Evolutionary conservation across 2,329 filamentous ascomycete genomes (phyloP), one percentile per base, ranked within the genome.

Genomic region (Verticillium tricorpus): DNA sequence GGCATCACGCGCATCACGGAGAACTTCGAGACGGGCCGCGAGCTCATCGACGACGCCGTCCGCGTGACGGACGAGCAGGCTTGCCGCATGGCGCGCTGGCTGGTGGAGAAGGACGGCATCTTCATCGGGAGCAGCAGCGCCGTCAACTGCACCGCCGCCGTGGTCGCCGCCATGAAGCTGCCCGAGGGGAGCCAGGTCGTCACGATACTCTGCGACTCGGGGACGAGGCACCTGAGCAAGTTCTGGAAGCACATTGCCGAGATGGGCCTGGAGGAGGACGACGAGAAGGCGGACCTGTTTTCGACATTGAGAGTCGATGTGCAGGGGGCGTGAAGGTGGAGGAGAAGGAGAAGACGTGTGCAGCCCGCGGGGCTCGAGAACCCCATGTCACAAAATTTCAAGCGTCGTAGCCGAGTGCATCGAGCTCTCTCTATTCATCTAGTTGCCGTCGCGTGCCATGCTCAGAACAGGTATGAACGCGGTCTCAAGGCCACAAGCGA

Each of bases 41-140:
- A 94, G 70, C 77, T 97, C 61, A 86, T 99, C 60, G 92, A 97
- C 73, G 93, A 97, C 76, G 94, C 95, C 2, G 87, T 98, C 40
- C 86, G 89, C 63, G 92, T 99, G 15, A 91, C 87, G 2, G 96
- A 99, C 74, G 85, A 87, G 58, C 93, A 99, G 79, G 95, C 95
- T 14, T 87, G 91, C 73, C 84, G 83, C 60, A 99, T 99, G 95
- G 95, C 94, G n/a, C 83, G 92, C 65, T 98, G 93, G 92, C 78
- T 99, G 50, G 94, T 97, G 9, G 93, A 98, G 77, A 90, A 93
- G 66, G 95, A 99, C 74, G 95, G 95, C 8, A 88, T 99, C 60
- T 99, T 99, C 70, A 83, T 93, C 50, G 96, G 95, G 9, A 97
- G 93, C 73, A 97, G 92, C 73, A 97, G 91, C 74, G 90, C 93